Evolutionary conservation across 139 green algal species (phyloP).

Genomic region (Bryopsis sp.): DNA sequence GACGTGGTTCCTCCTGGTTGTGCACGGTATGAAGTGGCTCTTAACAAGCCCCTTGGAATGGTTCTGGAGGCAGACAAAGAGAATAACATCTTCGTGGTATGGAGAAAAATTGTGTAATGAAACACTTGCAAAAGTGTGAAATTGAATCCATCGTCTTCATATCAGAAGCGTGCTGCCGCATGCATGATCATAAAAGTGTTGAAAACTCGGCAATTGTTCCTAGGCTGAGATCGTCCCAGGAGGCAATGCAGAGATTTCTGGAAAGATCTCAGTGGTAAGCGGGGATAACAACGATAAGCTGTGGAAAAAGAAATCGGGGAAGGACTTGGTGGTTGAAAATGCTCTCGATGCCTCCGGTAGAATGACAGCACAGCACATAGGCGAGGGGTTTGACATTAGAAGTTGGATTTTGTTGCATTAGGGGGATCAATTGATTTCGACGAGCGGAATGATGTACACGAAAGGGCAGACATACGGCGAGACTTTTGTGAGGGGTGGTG

Average conservation of each 20-base stretch:
- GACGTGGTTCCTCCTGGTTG: too few relatives aligned
- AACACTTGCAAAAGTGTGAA: too few relatives aligned
- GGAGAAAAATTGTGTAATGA: too few relatives aligned
- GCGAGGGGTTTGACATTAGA: neutral
- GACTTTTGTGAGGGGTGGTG: slow-evolving; percentile 26
- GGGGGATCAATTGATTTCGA: slow-evolving; percentile 40
- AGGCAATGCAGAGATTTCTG: slow-evolving; percentile 21
- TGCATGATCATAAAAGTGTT: too few relatives aligned
- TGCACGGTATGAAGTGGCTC: slow-evolving; percentile 30
- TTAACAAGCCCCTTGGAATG: slow-evolving; percentile 37
- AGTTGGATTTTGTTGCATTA: neutral
- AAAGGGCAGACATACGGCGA: slow-evolving; percentile 27
- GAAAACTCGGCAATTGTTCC: neutral
- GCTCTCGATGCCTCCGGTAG: too few relatives aligned
- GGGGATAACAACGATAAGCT: neutral
- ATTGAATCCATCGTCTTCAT: neutral
- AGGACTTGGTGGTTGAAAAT: too few relatives aligned
- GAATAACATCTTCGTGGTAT: slow-evolving; percentile 31
- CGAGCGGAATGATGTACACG: slow-evolving; percentile 34
- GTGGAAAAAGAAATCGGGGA: too few relatives aligned
- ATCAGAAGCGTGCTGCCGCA: too few relatives aligned
- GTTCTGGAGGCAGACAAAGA: slow-evolving; percentile 34
- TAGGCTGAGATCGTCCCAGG: slow-evolving; percentile 22
- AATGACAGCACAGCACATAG: neutral
- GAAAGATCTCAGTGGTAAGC: slow-evolving; percentile 21